Evolutionary conservation across 495 filamentous ascomycete genomes (phyloP).

Genomic region (Aspergillus ostianus): DNA sequence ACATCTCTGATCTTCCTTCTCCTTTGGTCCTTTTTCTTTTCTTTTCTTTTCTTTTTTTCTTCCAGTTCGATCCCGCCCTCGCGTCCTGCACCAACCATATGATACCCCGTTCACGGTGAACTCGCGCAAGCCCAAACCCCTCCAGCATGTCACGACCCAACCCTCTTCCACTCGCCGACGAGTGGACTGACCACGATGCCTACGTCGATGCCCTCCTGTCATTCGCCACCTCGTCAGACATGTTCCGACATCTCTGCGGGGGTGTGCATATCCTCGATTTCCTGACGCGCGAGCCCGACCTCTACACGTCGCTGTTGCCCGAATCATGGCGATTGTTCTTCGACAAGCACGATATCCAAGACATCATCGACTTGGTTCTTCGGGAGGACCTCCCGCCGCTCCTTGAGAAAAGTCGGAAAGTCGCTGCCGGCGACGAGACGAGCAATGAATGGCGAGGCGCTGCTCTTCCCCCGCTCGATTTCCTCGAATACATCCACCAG

Average conservation of each 20-base stretch:
- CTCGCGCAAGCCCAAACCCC: neutral
- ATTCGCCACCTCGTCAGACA: slow-evolving; percentile 69
- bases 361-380: slow-evolving; percentile 75
- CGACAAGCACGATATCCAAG: slow-evolving; percentile 62
- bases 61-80: neutral
- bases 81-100: neutral
- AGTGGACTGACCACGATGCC: slow-evolving; percentile 58
- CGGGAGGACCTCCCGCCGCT: slow-evolving; percentile 59
- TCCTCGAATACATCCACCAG: slow-evolving; percentile 71
- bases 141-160: slow-evolving; percentile 15
- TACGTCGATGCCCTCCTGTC: slow-evolving; percentile 77
- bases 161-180: slow-evolving; percentile 57
- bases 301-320: slow-evolving; percentile 74
- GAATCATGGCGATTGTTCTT: slow-evolving; percentile 80
- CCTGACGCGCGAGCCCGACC: slow-evolving; percentile 77
- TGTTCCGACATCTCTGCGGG: slow-evolving; percentile 87
- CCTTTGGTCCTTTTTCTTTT: neutral
- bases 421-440: slow-evolving; percentile 10
- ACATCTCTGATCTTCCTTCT: neutral
- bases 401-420: slow-evolving; percentile 8
- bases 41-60: neutral
- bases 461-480: slow-evolving; percentile 59
- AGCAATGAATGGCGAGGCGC: slow-evolving; percentile 46
- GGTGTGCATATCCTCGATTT: slow-evolving; percentile 96
- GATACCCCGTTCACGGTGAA: neutral